Evolutionary conservation across 2,329 filamentous ascomycete genomes (phyloP), one percentile per base, ranked within the genome.

Genomic region (Achaetomium macrosporum): DNA sequence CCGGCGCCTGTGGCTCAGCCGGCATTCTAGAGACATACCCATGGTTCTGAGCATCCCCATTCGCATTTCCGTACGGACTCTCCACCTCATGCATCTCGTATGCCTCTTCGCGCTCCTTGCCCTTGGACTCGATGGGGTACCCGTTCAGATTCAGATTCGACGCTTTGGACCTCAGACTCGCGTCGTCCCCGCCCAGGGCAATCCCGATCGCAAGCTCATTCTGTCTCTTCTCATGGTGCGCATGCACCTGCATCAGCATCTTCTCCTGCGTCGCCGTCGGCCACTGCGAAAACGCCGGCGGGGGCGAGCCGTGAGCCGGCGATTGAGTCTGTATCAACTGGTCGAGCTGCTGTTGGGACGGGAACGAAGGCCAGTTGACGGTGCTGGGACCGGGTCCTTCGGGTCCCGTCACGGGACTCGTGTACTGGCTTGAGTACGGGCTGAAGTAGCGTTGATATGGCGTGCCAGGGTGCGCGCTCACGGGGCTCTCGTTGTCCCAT

Each of bases 351-450:
- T 64, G 63, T 16, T 65, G 64, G 1, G 61, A 59, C 1, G 58
- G 51, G 11, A 47, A 16, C 3, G 57, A 50, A 8, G 61, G 61
- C 60, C 61, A 63, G 41, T 55, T 54, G 13, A 33, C 48, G 30
- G 51, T 53, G 49, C 56, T 42, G 35, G 57, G 49, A 48, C 57
- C 42, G 20, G 54, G 52, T 16, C 63, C 35, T 75, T 74, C 1
- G 66, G 67, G 0, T 68, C 50, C 46, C 7, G 46, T 78, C 54
- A 80, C 71, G 0, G 81, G 81, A 60, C 79, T 83, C 64, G 71
- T 80, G 66, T 76, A 83, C 54, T 81, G 77, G 39, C 79, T 82
- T 17, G 71, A 73, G 62, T 84, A 84, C 0, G 82, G 81, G 3
- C 79, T 82, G 57, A 82, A 75, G 66, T 83, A 81, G 7, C 71